Base-by-base conservation (phyloP, 1,139 yeast species). In the Waltiozyma sp. region DNA sequence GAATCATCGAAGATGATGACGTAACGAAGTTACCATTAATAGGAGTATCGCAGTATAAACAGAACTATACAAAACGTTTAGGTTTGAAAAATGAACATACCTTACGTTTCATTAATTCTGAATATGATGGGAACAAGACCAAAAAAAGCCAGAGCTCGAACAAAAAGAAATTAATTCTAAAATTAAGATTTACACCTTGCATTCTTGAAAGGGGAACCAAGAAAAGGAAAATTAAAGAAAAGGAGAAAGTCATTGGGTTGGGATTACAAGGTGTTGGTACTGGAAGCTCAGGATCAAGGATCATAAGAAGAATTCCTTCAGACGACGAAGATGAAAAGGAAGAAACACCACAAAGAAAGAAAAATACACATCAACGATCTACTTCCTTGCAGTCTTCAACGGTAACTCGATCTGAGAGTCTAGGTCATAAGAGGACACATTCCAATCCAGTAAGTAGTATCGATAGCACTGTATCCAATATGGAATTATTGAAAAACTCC, bases 101-200 rank as follows among this genome's bases (percentile, higher is more conserved):
- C 28, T 46, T 24, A 45, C 45, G 2, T 41, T 44, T 15, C 43
- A 45, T n/a, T 14, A 26, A 26, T 26, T 4, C 31, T 10, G 31
- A 26, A 10, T 6, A 26, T 14, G 31, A 14, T 26, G n/a, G n/a
- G n/a, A n/a, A n/a, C n/a, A n/a, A n/a, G n/a, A n/a, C n/a, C n/a
- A n/a, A n/a, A n/a, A n/a, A n/a, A n/a, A n/a, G n/a, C n/a, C n/a
- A 11, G 31, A 10, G n/a, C 10, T 14, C 6, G 10, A 26, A 14
- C 31, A 26, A 26, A 14, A 26, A 26, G n/a, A 21, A 21, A 21
- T 21, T 21, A 8, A 21, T 21, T 8, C 23, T 21, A 21, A 21
- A 8, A 8, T 21, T 21, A 8, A 21, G 8, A 21, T 21, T 21
- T 8, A 21, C 23, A 21, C 23, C 23, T 5, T 21, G 23, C 13